phyloP scores from a whole-genome alignment of 192 early-diverging fungal genomes.

The Chytriomyces confervae region DNA sequence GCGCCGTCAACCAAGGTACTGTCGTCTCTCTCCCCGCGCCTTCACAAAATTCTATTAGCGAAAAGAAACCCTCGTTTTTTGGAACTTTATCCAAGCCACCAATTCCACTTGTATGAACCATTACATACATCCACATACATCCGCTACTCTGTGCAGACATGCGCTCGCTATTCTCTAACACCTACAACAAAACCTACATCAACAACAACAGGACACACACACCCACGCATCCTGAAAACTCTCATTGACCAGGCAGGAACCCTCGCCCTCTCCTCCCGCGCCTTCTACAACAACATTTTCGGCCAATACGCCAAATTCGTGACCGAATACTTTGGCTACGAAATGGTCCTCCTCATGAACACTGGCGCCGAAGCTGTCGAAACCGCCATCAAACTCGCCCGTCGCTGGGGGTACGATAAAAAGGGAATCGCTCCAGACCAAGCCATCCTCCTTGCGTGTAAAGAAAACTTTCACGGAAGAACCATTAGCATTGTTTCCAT shows the following conservation, averaged over 20 bases:
- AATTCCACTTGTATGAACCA: too few relatives aligned
- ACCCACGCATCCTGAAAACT: constrained; percentile 92
- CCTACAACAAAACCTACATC: too few relatives aligned
- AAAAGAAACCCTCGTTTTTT: too few relatives aligned
- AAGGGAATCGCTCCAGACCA: constrained; percentile 84
- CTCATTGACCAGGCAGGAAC: constrained; percentile 87
- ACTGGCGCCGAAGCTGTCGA: constrained; percentile 99
- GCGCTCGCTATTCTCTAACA: too few relatives aligned
- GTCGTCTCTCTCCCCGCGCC: not conserved
- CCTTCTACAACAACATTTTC: constrained; percentile 96
- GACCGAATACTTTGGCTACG: constrained; percentile 91
- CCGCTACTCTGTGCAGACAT: too few relatives aligned
- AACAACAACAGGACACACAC: constrained; percentile 74
- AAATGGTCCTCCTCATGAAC: constrained; percentile 99
- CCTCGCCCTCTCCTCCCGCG: constrained; percentile 88
- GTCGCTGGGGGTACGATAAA: constrained; percentile 94
- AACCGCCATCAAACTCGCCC: constrained; percentile 96
- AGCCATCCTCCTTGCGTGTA: constrained; percentile 83
- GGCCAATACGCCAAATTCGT: constrained; percentile 90
- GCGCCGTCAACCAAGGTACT: constrained; percentile 78
- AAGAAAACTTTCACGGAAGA: constrained; percentile 95
- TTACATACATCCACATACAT: too few relatives aligned
- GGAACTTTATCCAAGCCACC: too few relatives aligned
- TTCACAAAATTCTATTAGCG: too few relatives aligned
- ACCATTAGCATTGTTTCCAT: constrained; percentile 94